A percentile compares a stretch with the other conserved stretches of the same genome.
phyloP scores from a whole-genome alignment of 177 flowering plant genomes.

The Vitis hybrid region DNA sequence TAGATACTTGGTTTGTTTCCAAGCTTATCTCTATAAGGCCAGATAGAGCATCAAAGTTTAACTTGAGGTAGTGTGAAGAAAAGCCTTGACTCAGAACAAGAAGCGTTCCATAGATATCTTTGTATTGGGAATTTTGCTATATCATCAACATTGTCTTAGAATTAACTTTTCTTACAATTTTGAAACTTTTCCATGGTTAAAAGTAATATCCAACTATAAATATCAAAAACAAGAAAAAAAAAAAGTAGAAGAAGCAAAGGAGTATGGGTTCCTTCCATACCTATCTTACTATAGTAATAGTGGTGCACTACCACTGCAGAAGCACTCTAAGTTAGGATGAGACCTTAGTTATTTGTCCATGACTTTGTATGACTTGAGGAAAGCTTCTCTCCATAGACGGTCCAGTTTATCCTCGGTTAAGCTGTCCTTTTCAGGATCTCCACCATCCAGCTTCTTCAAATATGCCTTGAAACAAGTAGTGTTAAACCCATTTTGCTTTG shows the following conservation, averaged over 20 bases:
- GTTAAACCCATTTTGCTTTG: slow-evolving; percentile 41
- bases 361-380: slow-evolving; percentile 74
- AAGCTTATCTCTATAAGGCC: slow-evolving; percentile 75
- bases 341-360: slow-evolving; percentile 93
- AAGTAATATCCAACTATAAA: too few species aligned
- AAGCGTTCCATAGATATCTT: too few species aligned
- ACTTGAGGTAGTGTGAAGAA: neutral
- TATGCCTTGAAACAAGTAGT: slow-evolving; percentile 44
- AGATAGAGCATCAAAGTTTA: slow-evolving; percentile 82
- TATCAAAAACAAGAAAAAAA: slow-evolving; percentile 1
- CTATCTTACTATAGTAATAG: slow-evolving; percentile 85
- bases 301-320: slow-evolving; percentile 94
- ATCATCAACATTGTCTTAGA: too few species aligned
- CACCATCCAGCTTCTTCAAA: slow-evolving; percentile 39
- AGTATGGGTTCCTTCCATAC: slow-evolving; percentile 27
- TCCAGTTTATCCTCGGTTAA: slow-evolving; percentile 48
- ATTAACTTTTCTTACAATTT: too few species aligned
- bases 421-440: slow-evolving; percentile 41
- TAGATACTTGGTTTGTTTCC: slow-evolving; percentile 39
- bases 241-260: neutral
- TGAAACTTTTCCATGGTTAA: too few species aligned
- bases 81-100: too few species aligned
- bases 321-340: slow-evolving; percentile 85
- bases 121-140: too few species aligned
- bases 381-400: slow-evolving; percentile 74